A percentile compares a stretch with the other conserved stretches of the same genome.
Evolutionary conservation across 2,329 filamentous ascomycete genomes (phyloP).

Genomic region (Colletotrichum costaricense): DNA sequence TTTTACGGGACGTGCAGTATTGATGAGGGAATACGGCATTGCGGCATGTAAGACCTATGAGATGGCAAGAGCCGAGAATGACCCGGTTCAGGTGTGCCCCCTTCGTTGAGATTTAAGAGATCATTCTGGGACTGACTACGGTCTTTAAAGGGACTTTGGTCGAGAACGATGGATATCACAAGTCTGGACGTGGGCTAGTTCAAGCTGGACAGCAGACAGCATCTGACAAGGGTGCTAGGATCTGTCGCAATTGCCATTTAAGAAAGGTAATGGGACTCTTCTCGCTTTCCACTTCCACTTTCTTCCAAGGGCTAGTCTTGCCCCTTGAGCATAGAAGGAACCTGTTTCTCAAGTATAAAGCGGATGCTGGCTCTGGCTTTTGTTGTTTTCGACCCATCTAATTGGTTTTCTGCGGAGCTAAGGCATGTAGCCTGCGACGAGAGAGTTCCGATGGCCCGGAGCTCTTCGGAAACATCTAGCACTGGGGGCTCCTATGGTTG

Average conservation of each 20-base stretch:
- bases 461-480: no score
- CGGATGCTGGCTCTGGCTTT: background rate
- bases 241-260: background rate
- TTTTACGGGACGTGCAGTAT: background rate
- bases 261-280: no score
- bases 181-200: no score
- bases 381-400: no score
- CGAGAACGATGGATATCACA: background rate
- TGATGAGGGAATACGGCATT: background rate
- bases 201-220: background rate
- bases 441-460: no score
- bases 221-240: background rate
- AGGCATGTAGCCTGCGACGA: no score
- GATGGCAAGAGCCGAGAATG: background rate
- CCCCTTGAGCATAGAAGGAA: fast-evolving
- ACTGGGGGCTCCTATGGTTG: no score
- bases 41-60: background rate
- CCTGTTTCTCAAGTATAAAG: background rate
- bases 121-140: background rate
- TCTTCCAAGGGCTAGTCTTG: no score
- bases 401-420: no score
- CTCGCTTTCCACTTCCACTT: no score
- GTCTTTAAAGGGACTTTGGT: background rate
- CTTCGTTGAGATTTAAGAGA: background rate
- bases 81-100: background rate